These are phyloP conservation scores for Boletus pseudo-olivaceus DNA, from an alignment of 768 basidiomycete genomes.

Conservation along the genomic window DNA sequence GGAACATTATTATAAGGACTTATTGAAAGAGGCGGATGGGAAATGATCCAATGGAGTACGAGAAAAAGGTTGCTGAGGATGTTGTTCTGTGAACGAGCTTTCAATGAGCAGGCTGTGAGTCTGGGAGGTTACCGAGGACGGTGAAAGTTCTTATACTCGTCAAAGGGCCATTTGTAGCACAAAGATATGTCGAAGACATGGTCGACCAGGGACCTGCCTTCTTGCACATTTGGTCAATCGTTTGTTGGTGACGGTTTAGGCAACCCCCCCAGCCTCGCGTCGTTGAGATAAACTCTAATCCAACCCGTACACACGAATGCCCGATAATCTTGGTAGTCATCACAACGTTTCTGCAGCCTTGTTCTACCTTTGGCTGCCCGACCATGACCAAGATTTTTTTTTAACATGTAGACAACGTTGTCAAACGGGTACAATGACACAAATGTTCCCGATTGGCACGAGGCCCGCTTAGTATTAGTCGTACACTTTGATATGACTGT, in stretches of 20 bases:
- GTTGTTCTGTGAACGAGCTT: slow-evolving; percentile 10
- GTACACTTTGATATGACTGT: slow-evolving; percentile 9
- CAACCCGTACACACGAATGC: slow-evolving; percentile 5
- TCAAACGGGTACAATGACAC: slow-evolving; percentile 17
- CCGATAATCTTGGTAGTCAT: slow-evolving; percentile 25
- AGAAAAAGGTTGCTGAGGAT: slow-evolving; percentile 18
- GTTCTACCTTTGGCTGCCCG: slow-evolving; percentile 26
- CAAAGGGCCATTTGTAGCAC: slow-evolving; percentile 26
- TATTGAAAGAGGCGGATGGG: slow-evolving; percentile 4
- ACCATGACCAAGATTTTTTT: slow-evolving; percentile 6
- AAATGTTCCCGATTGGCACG: slow-evolving; percentile 12
- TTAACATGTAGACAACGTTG: slow-evolving; percentile 13
- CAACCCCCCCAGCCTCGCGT: slow-evolving; percentile 18
- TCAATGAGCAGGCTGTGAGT: slow-evolving; percentile 15
- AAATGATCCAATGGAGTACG: slow-evolving; percentile 18
- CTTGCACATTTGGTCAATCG: slow-evolving; percentile 33
- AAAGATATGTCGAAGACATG: slow-evolving; percentile 31
- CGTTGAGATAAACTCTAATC: slow-evolving; percentile 20
- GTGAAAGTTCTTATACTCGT: slow-evolving; percentile 29
- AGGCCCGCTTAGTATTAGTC: slow-evolving; percentile 11
- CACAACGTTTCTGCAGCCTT: slow-evolving; percentile 28
- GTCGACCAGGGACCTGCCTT: slow-evolving; percentile 19
- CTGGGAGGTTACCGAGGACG: slow-evolving; percentile 11
- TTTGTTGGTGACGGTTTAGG: slow-evolving; percentile 33
- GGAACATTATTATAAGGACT: slow-evolving; percentile 27